Evolutionary conservation across 2,329 filamentous ascomycete genomes (phyloP), one percentile per base, ranked within the genome.

Genomic region (Apiospora saccharicola): DNA sequence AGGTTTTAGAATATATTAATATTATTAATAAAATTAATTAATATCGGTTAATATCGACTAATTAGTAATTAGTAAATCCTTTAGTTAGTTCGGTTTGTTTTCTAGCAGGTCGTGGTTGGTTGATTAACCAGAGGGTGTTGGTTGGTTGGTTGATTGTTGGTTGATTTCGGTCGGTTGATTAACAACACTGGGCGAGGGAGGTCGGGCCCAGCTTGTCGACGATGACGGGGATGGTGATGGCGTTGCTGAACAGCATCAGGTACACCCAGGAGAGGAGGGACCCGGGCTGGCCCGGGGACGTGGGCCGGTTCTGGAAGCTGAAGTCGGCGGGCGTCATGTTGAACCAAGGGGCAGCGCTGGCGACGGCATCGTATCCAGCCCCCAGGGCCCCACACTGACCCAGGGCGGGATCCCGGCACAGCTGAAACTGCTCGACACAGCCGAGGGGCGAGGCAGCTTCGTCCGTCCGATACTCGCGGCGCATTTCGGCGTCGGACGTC

Each of bases 371-470:
- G 6, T 24, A 10, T 0, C 24, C 19, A 5, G 41, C 41, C 46
- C 1, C 41, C 4, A 70, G 24, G 10, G 19, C 5, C 3, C 69
- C 69, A 22, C 69, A 70, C 10, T 53, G 41, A 22, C 34, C 41
- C 49, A 5, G 24, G 19, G 41, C 34, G 0, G 69, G 49, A 41
- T 69, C 49, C 13, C 61, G 14, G 51, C 69, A 70, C 14, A 34
- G 46, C 41, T 70, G 69, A 16, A 37, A 26, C 47, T 70, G 69
- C 19, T 43, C n/a, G 30, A 49, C 46, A 26, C 69, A 70, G 26
- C 41, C 69, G 24, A 70, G 30, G 7, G 69, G 69, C 37, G 69
- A 64, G 3, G 69, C 69, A 1, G 69, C 69, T 44, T 61, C 53
- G n/a, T 70, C 43, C 1, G 67, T 43, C 19, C 67, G 67, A 12